phyloP scores from a whole-genome alignment of 192 early-diverging fungal genomes.

The Oehlia diaphana region DNA sequence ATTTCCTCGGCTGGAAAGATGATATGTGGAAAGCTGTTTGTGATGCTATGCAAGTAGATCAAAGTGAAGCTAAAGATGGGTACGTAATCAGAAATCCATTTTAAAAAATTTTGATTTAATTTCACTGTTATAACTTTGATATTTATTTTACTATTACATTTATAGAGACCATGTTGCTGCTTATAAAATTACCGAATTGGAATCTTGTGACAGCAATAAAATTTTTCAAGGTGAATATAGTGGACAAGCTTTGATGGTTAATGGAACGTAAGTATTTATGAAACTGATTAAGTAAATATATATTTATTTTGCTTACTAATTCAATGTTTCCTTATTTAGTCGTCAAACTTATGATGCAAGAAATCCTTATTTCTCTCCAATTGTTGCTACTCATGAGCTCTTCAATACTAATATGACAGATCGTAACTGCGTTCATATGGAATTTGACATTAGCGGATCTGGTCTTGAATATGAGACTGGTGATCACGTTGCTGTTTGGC shows the following conservation, averaged over 20 bases:
- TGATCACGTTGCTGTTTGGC: conserved; percentile 94
- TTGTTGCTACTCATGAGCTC: conserved; percentile 64
- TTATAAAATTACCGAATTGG: conserved; percentile 58
- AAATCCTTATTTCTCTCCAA: conserved; percentile 77
- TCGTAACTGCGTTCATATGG: conserved; percentile 90
- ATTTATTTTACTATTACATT: neutral
- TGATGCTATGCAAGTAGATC: conserved; percentile 70
- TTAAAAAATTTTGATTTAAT: neutral
- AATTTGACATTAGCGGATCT: conserved; percentile 84
- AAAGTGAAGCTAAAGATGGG: conserved; percentile 28
- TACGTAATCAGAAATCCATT: conserved; percentile 14
- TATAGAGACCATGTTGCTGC: conserved; percentile 43
- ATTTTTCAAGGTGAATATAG: conserved; percentile 54
- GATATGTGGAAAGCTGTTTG: conserved; percentile 76
- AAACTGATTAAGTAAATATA: neutral
- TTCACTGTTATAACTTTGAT: neutral
- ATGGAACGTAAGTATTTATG: conserved; percentile 39
- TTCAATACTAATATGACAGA: conserved; percentile 56
- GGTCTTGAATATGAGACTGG: conserved; percentile 87
- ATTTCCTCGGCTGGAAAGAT: conserved; percentile 95
- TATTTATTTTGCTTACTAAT: conserved; percentile 15
- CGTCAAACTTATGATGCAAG: conserved; percentile 75
- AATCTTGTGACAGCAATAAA: conserved; percentile 34
- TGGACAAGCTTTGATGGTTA: conserved; percentile 40
- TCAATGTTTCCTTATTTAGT: conserved; percentile 21